A percentile compares a stretch with the other conserved stretches of the same genome.
Conservation (phyloP, 129 eudicot genomes). For the Flaveria sonorensis region DNA sequence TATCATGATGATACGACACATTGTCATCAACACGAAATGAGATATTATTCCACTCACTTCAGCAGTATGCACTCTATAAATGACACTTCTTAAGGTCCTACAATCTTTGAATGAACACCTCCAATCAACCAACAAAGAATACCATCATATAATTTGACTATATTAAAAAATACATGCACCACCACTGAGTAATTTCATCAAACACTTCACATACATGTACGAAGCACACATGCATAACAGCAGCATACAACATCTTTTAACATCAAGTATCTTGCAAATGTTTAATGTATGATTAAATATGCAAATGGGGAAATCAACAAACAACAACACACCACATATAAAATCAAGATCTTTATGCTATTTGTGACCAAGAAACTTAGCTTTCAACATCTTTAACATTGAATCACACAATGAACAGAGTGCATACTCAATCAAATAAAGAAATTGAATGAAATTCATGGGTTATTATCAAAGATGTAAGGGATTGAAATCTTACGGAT, state of each 20-base stretch:
- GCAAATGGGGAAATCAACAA: too few species aligned
- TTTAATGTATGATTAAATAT: too few species aligned
- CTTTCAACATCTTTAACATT: too few species aligned
- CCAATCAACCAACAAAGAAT: not conserved
- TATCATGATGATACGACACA: not conserved
- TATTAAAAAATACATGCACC: not conserved
- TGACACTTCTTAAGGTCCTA: not conserved
- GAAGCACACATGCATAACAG: not conserved
- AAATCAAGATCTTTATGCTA: too few species aligned
- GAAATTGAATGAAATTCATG: not conserved
- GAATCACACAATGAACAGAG: too few species aligned
- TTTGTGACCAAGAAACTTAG: too few species aligned
- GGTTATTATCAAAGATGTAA: not conserved
- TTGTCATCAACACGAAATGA: too few species aligned
- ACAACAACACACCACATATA: too few species aligned
- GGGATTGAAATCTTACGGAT: slow-evolving; percentile 1
- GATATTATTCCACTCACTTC: too few species aligned
- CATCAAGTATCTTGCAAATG: too few species aligned
- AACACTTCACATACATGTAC: not conserved
- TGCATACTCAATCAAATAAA: too few species aligned
- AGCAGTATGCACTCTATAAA: too few species aligned
- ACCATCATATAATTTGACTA: not conserved
- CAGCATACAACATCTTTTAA: not conserved
- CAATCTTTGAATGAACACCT: not conserved
- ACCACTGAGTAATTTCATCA: slow-evolving; percentile 21